A percentile compares a stretch with the other conserved stretches of the same genome.
Conservation (phyloP, 345 rosid genomes). For the Erysimum cheiranthoides region DNA sequence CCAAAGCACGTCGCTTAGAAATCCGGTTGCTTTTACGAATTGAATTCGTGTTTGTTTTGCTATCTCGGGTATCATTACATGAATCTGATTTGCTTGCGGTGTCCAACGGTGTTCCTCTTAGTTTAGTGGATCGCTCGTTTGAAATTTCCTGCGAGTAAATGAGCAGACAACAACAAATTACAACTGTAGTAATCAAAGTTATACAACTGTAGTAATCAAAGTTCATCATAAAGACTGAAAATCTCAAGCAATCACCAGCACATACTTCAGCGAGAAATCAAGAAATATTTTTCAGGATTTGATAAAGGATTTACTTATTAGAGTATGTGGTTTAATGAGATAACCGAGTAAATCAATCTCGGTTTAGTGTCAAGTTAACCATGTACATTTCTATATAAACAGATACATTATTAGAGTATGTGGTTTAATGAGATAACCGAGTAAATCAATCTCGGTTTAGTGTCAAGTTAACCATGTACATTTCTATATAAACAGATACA, state of each 20-base stretch:
- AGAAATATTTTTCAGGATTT: slow-evolving; percentile 10
- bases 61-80: slow-evolving; percentile 48
- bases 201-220: neutral
- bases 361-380: too few species aligned
- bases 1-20: slow-evolving; percentile 69
- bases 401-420: too few species aligned
- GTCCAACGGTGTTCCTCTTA: slow-evolving; percentile 80
- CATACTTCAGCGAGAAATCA: neutral
- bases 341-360: too few species aligned
- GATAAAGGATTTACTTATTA: neutral
- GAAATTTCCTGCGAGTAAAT: slow-evolving; percentile 19
- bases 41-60: slow-evolving; percentile 60
- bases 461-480: too few species aligned
- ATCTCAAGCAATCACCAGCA: neutral
- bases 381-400: too few species aligned
- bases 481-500: too few species aligned
- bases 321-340: too few species aligned
- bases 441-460: too few species aligned
- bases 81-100: slow-evolving; percentile 52
- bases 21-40: slow-evolving; percentile 79
- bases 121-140: slow-evolving; percentile 40
- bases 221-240: slow-evolving; percentile 11
- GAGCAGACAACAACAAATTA: slow-evolving; percentile 8
- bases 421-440: too few species aligned
- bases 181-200: too few species aligned